Base-by-base conservation (phyloP, 257 asterid species). In the Ligustrum vulgare region DNA sequence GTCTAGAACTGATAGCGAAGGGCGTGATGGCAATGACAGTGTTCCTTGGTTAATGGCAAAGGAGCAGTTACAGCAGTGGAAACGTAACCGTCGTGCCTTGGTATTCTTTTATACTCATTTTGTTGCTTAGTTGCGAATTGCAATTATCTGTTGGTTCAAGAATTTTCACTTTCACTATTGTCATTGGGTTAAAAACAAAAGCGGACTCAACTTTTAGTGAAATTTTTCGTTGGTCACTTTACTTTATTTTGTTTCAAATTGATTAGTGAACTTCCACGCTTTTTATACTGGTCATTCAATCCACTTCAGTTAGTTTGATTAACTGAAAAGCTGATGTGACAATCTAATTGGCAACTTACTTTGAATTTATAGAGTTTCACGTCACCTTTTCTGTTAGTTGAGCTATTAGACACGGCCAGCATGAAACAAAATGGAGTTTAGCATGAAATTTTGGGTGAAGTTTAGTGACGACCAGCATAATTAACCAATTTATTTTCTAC, bases 41-140 rank as follows among this genome's bases (percentile, higher is more conserved):
- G 88, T 87, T 82, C 98, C 97, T 25, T 91, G 98, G 98, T 79
- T 86, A 70, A 94, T 94, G 99, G 97, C 97, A 63, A 92, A 92
- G 83, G 99, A 94, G 82, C 98, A 94, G 71, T 80, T 94, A 76
- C 98, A 91, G 73, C 96, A 87, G 51, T 94, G 99, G 99, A 94
- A 94, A 72, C 85, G 91, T 15, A 92, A 94, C 63, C 98, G 98
- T 10, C 97, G 99, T 49, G 99, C 97, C 77, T 82, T 94, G 91
- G 99, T 94, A 87, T 79, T 70, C 32, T 64, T 71, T 58, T 56
- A 0, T 64, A 10, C 28, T 22, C 37, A 18, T 32, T 15, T 56
- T 63, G 8, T 15, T 8, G 1, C 56, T 37, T 35, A 8, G 60
- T 37, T 45, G 62, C 16, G 43, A 8, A 47, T 37, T 45, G 62